Conservation (phyloP, 257 asterid genomes). For the Capsicum pubescens region DNA sequence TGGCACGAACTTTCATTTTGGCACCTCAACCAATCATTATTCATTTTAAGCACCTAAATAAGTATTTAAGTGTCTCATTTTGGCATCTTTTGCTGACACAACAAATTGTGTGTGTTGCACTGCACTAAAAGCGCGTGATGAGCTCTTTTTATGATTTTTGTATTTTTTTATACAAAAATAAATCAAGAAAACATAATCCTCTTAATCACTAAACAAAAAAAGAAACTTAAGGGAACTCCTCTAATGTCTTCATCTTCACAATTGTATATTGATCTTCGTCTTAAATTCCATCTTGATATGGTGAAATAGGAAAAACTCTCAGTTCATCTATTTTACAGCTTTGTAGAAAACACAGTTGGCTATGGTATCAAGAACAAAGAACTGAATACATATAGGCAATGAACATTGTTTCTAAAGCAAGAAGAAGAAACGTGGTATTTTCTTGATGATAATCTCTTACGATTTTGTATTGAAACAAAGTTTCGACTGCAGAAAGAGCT, state of each 20-base stretch:
- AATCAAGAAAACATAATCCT: slow-evolving; percentile 12
- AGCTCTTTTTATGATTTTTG: no score
- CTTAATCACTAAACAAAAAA: neutral
- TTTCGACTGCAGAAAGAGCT: slow-evolving; percentile 58
- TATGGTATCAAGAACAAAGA: slow-evolving; percentile 56
- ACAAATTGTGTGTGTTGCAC: no score
- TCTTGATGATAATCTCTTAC: slow-evolving; percentile 38
- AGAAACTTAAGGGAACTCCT: slow-evolving; percentile 37
- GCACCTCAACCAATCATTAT: no score
- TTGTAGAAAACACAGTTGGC: slow-evolving; percentile 49
- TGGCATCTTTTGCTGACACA: no score
- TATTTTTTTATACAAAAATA: neutral
- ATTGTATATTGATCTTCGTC: slow-evolving; percentile 33
- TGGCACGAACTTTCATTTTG: no score
- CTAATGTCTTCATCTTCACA: slow-evolving; percentile 36
- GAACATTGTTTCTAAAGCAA: slow-evolving; percentile 55
- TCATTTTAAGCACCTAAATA: no score
- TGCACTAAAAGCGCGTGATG: no score
- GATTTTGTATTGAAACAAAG: slow-evolving; percentile 64
- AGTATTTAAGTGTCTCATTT: no score
- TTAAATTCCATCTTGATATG: slow-evolving; percentile 36
- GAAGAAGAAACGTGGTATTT: slow-evolving; percentile 25
- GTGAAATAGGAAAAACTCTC: neutral
- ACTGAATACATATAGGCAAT: slow-evolving; percentile 59
- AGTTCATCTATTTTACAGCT: slow-evolving; percentile 47